phyloP scores from a whole-genome alignment of 2,329 filamentous ascomycete species.

The Colletotrichum tofieldiae region DNA sequence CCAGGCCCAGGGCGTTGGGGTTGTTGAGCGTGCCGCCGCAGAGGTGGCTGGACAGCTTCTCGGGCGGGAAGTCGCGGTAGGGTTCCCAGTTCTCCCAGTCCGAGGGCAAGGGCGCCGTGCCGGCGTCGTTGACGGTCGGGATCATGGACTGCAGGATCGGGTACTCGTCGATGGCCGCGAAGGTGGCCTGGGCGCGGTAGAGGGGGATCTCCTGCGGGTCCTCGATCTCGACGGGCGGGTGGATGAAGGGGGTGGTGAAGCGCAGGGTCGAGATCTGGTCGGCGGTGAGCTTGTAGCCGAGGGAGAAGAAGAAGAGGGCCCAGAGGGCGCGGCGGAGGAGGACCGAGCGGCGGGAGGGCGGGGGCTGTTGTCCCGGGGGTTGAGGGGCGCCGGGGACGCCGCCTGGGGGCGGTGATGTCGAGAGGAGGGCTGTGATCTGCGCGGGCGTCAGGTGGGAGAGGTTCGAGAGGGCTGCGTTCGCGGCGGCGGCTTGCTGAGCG shows the following conservation, averaged over 20 bases:
- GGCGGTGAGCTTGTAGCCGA: constrained; percentile 30
- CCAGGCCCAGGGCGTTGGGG: constrained; percentile 49
- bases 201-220: constrained; percentile 6
- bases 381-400: neutral
- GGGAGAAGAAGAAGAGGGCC: constrained; percentile 36
- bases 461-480: constrained; percentile 38
- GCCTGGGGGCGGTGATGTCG: constrained; percentile 11
- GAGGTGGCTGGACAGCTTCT: constrained; percentile 50
- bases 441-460: constrained; percentile 42
- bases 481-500: constrained; percentile 15
- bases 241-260: constrained; percentile 26
- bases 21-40: constrained; percentile 52
- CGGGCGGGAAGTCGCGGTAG: constrained; percentile 13
- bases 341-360: constrained; percentile 26
- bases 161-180: neutral
- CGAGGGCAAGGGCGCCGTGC: neutral
- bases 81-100: constrained; percentile 38
- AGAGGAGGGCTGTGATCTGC: constrained; percentile 43
- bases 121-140: neutral
- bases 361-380: neutral
- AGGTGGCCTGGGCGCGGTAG: constrained; percentile 21
- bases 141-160: constrained; percentile 24
- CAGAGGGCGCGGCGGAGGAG: constrained; percentile 29
- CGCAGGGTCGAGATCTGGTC: constrained; percentile 23
- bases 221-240: constrained; percentile 4